These are phyloP conservation scores for Saururus chinensis DNA, from an alignment of 164 flowering plant species.

Conservation along the genomic window DNA sequence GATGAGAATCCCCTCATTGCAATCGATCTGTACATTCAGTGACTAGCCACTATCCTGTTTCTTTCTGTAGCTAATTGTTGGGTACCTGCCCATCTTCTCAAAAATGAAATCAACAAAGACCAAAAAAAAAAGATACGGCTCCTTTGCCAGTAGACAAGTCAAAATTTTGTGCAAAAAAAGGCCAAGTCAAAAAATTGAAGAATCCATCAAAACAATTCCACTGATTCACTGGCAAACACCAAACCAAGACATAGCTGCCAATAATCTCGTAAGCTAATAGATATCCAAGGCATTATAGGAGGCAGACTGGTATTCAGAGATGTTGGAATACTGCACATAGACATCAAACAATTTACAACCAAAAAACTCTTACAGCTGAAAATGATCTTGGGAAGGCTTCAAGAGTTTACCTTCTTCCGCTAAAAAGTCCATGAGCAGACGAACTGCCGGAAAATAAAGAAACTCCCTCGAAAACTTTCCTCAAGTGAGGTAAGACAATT, in stretches of 20 bases:
- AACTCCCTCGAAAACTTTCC: constrained; percentile 32
- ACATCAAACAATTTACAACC: neutral
- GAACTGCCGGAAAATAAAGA: constrained; percentile 28
- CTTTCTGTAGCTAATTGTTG: too few relatives aligned
- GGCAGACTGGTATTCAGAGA: constrained; percentile 30
- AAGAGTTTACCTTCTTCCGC: constrained; percentile 49
- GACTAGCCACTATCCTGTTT: too few relatives aligned
- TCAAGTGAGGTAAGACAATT: constrained; percentile 53
- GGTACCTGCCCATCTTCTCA: too few relatives aligned
- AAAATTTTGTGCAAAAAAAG: too few relatives aligned
- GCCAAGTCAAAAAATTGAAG: neutral
- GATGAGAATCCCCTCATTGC: too few relatives aligned
- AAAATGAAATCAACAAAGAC: too few relatives aligned
- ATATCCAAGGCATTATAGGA: constrained; percentile 63
- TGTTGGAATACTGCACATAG: constrained; percentile 34
- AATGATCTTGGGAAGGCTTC: neutral
- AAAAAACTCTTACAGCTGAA: neutral
- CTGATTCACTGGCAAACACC: constrained; percentile 18
- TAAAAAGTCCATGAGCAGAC: constrained; percentile 55
- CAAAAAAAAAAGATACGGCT: too few relatives aligned
- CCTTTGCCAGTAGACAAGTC: neutral
- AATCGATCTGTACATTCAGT: too few relatives aligned
- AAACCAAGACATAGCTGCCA: constrained; percentile 60
- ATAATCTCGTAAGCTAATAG: constrained; percentile 38
- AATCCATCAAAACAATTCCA: neutral